Base-by-base conservation (phyloP, 495 filamentous ascomycete species). In the Tuber borchii region DNA sequence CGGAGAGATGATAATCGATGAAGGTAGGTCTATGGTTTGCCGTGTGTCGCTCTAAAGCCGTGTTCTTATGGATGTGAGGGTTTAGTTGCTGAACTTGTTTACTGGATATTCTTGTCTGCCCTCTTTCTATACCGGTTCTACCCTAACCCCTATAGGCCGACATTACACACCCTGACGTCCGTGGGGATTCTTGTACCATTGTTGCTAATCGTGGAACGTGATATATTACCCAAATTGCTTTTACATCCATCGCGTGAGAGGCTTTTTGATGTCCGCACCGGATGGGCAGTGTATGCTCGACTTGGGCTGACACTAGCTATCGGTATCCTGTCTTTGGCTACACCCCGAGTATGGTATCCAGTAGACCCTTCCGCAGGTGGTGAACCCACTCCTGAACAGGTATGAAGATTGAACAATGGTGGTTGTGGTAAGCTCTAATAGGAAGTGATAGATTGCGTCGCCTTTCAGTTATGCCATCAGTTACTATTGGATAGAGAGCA, bases 261-360 rank as follows among this genome's bases (percentile, higher is more conserved):
- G 31, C 46, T 74, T 14, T 70, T 46, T 26, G 74, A 82, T 74
- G 80, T 77, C 22, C 80, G 80, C 31, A 61, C 42, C 39, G 80
- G 79, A 9, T 82, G 80, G 79, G 37, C 40, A 4, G 71, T 80
- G 37, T 80, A 82, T 46, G 71, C 77, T 44, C 73, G 80, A 40
- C 34, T 75, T 26, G 75, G 73, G 12, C 70, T 82, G 43, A 70
- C 80, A 31, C 20, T 82, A 26, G 45, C 68, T 17, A 34, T 82
- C 19, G 70, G 77, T 26, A 72, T 82, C 51, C 74, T 74, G 31
- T 42, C 73, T 14, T 45, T 82, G 34, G n/a, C 82, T 14, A 82
- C 80, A n/a, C 80, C 80, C 17, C 71, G 80, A 74, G 37, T 82
- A 44, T 82, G 80, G 80, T 82, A 82, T 68, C 80, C 80, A 7